A percentile compares a stretch with the other conserved stretches of the same genome.
phyloP scores from a whole-genome alignment of 2,329 filamentous ascomycete genomes.

The Cordyceps javanica region DNA sequence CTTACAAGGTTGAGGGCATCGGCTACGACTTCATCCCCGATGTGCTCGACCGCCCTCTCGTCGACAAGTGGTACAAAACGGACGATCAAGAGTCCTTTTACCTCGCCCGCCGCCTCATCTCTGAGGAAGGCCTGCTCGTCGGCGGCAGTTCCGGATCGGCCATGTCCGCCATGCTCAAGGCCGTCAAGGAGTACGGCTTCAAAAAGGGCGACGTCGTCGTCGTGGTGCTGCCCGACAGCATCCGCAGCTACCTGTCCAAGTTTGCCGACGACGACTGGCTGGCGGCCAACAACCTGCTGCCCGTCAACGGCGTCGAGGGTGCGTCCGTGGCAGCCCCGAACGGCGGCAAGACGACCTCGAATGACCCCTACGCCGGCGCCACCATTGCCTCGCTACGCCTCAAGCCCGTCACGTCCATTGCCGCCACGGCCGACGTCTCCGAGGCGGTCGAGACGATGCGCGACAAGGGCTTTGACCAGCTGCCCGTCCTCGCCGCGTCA shows the following conservation, averaged over 20 bases:
- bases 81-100: conserved; percentile 86
- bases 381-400: conserved; percentile 79
- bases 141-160: conserved; percentile 93
- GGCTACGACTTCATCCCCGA: conserved; percentile 98
- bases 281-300: conserved; percentile 86
- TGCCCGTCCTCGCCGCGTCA: conserved; percentile 74
- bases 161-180: conserved; percentile 73
- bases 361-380: conserved; percentile 68
- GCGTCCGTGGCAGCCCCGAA: conserved; percentile 32
- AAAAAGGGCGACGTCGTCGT: conserved; percentile 82
- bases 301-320: conserved; percentile 48
- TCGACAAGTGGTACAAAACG: conserved; percentile 98
- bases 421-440: conserved; percentile 63
- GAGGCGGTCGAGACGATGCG: conserved; percentile 97
- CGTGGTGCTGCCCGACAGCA: conserved; percentile 89
- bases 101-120: conserved; percentile 82
- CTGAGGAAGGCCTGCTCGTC: conserved; percentile 88
- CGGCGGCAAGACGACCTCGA: conserved; percentile 31
- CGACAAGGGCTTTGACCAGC: conserved; percentile 95
- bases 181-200: conserved; percentile 69
- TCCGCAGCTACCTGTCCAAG: conserved; percentile 95
- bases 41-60: conserved; percentile 70
- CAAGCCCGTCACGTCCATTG: conserved; percentile 87
- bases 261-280: conserved; percentile 99
- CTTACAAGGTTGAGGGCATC: conserved; percentile 98